Conservation (phyloP, 176 grass and related monocot species). For the Phragmites australis region DNA sequence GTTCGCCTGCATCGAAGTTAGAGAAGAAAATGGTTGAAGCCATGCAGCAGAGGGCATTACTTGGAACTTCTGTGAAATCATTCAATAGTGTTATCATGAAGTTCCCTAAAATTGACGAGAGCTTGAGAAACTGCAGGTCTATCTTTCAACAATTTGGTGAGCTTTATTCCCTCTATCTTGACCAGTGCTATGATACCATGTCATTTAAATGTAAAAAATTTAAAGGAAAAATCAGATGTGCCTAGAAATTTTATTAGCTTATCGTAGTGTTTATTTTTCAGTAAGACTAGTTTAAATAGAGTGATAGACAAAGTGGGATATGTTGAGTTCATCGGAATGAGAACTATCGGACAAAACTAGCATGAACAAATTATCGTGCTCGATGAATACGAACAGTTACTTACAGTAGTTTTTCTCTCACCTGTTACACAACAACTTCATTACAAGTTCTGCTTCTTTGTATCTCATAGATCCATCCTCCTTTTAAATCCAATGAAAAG, state of each 20-base stretch:
- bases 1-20: slow-evolving; percentile 66
- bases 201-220: background rate
- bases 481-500: background rate
- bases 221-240: background rate
- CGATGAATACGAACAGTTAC: background rate
- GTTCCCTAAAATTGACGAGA: slow-evolving; percentile 94
- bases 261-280: background rate
- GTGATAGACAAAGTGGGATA: background rate
- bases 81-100: slow-evolving; percentile 95
- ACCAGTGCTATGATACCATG: background rate
- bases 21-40: slow-evolving; percentile 97
- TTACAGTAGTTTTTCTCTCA: background rate
- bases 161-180: slow-evolving; percentile 24
- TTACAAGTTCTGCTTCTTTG: background rate
- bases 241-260: background rate
- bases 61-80: slow-evolving; percentile 83
- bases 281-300: background rate
- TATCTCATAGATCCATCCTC: background rate
- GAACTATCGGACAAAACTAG: background rate
- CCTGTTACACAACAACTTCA: background rate
- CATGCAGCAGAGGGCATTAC: slow-evolving; percentile 82
- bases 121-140: slow-evolving; percentile 82
- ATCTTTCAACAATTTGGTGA: slow-evolving; percentile 98
- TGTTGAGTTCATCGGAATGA: background rate
- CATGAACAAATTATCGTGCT: background rate